Conservation (phyloP, 495 filamentous ascomycete species). For the Oleoguttula mirabilis region DNA sequence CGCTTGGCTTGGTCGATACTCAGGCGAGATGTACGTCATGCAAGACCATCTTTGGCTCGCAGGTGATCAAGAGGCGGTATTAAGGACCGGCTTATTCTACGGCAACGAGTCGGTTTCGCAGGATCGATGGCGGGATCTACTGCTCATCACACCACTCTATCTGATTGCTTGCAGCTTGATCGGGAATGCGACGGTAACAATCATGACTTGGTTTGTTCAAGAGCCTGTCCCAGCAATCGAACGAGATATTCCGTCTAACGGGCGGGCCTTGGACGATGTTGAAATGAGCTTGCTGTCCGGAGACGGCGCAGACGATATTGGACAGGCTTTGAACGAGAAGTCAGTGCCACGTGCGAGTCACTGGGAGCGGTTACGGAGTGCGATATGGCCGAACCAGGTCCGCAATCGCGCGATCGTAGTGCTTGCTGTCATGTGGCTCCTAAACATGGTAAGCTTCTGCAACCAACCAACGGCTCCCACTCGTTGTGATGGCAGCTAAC, state of each 20-base stretch:
- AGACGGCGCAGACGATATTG: not conserved
- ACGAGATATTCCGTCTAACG: not conserved
- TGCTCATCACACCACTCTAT: slow-evolving; percentile 20
- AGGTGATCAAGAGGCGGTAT: slow-evolving; percentile 42
- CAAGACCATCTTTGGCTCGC: slow-evolving; percentile 54
- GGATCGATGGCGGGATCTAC: slow-evolving; percentile 20
- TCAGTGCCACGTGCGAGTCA: not conserved
- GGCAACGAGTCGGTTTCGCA: slow-evolving; percentile 15
- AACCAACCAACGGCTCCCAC: no score
- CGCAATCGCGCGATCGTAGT: not conserved
- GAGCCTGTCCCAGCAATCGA: not conserved
- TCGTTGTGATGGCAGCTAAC: no score
- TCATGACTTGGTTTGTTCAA: not conserved
- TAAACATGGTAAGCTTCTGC: not conserved
- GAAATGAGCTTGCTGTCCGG: not conserved
- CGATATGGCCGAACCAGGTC: not conserved
- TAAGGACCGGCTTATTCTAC: slow-evolving; percentile 37
- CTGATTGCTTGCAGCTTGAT: not conserved
- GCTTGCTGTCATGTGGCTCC: not conserved
- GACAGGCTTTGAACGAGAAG: not conserved
- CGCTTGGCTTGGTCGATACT: slow-evolving; percentile 42
- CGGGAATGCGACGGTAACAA: not conserved
- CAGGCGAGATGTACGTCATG: slow-evolving; percentile 47
- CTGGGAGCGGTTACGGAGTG: not conserved
- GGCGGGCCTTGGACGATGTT: not conserved